Evolutionary conservation across 228 moss, liverwort and hornwort species (phyloP), one percentile per base, ranked within the genome.

Genomic region (Sphagnum magellanicum): DNA sequence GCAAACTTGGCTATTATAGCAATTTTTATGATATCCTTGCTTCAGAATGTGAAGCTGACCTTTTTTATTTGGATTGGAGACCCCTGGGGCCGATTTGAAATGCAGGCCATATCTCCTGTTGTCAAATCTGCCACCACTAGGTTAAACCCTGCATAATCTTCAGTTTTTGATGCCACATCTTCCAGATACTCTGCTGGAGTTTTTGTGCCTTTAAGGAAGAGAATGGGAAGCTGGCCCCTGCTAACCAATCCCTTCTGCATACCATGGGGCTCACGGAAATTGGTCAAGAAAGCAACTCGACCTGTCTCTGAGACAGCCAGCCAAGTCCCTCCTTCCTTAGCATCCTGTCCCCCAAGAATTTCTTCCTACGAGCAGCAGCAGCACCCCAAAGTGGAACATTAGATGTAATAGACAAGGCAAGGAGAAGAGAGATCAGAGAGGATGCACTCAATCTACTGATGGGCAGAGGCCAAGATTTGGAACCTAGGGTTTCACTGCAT

Each of bases 91-190:
- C 94, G 88, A 72, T 93, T 93, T 11, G 93, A 81, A 8, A 93
- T 65, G 50, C 78, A 92, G 0, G 87, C 94, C 93, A 92, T 90
- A 65, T 93, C 90, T 59, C 87, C 76, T n/a, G 78, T 76, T 10
- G 51, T 71, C 8, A 80, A 59, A 65, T 98, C 98, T 5, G 91
- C 92, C 11, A 92, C 91, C 16, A 98, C 76, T 48, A 98, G 84
- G 79, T 98, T 98, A 77, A 98, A 98, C 5, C 93, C 93, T 69
- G 84, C 80, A 77, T 87, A 98, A 4, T 79, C 73, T n/a, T 63
- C 76, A 16, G 84, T 81, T 71, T 81, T 73, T 6, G 49, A 74
- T 48, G 87, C 79, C 55, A 98, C 78, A 52, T 87, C 83, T 68
- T 87, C 82, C 64, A 87, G 80, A 67, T 85, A 93, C 3, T 86